A percentile compares a stretch with the other conserved stretches of the same genome.
Conservation (phyloP, 768 basidiomycete species). For the Tubosaeta sp. region DNA sequence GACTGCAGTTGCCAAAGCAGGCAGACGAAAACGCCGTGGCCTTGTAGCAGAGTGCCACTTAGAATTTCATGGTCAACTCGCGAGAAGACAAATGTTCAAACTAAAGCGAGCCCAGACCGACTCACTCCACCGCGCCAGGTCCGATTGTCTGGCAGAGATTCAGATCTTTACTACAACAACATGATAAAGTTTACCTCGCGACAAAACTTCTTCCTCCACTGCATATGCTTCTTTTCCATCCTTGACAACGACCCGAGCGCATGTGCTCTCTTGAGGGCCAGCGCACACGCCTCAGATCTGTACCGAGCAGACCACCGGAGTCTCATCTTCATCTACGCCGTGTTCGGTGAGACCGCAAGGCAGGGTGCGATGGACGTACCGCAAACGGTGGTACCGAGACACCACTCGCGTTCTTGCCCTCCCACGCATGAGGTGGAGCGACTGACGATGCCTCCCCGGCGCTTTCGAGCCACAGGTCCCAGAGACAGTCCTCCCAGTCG, state of each 20-base stretch:
- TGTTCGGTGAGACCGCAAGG: neutral
- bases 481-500: constrained; percentile 65
- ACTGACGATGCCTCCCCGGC: constrained; percentile 37
- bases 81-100: neutral
- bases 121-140: constrained; percentile 14
- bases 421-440: constrained; percentile 7
- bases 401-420: constrained; percentile 5
- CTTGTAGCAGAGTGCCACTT: no score
- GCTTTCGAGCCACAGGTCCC: constrained; percentile 58
- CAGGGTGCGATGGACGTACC: constrained; percentile 7
- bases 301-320: constrained; percentile 46
- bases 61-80: no score
- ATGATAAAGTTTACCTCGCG: constrained; percentile 33
- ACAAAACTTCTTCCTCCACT: constrained; percentile 59
- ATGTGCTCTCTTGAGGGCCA: constrained; percentile 38
- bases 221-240: constrained; percentile 39
- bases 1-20: no score
- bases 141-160: constrained; percentile 18
- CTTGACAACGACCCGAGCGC: constrained; percentile 32
- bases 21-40: no score
- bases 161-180: neutral
- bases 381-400: constrained; percentile 14
- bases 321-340: constrained; percentile 35
- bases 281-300: constrained; percentile 51
- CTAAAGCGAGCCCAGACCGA: neutral